A percentile compares a stretch with the other conserved stretches of the same genome.
Evolutionary conservation across 139 green algal species (phyloP).

Genomic region (Picochlorum sp.): DNA sequence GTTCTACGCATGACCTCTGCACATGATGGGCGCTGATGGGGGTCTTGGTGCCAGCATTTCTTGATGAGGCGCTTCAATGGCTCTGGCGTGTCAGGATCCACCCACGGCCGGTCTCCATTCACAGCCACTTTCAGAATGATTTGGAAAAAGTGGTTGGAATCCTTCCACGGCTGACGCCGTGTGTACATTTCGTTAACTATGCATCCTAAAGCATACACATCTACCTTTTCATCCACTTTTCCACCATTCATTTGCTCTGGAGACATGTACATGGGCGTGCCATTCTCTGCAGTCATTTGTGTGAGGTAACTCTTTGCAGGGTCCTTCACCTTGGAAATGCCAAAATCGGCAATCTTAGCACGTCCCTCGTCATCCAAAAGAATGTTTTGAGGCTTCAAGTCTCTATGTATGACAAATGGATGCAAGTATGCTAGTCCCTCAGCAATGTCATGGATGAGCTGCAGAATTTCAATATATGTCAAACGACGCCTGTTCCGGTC

Average conservation of each 20-base stretch:
- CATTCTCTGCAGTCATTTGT: conserved; percentile 65
- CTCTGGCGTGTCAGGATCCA: conserved; percentile 40
- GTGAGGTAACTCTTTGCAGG: conserved; percentile 63
- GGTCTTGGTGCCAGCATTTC: conserved; percentile 59
- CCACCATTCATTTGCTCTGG: conserved; percentile 75
- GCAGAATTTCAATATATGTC: conserved; percentile 60
- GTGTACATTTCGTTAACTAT: conserved; percentile 51
- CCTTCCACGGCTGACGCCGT: conserved; percentile 40
- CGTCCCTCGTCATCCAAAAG: conserved; percentile 49
- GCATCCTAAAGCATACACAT: conserved; percentile 46
- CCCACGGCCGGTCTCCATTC: conserved; percentile 37
- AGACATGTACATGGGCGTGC: conserved; percentile 66
- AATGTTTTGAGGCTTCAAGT: conserved; percentile 74
- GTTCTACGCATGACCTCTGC: conserved; percentile 43
- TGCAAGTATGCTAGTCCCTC: conserved; percentile 67
- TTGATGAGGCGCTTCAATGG: conserved; percentile 38
- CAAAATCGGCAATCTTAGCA: conserved; percentile 80
- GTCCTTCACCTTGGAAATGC: conserved; percentile 66
- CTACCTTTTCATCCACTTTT: conserved; percentile 65
- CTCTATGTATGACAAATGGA: conserved; percentile 65
- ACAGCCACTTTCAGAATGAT: conserved; percentile 55
- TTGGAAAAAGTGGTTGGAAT: conserved; percentile 43
- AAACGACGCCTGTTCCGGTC: conserved; percentile 40
- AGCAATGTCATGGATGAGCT: conserved; percentile 53
- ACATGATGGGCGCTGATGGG: conserved; percentile 37